These are phyloP conservation scores for Aspergillus sclerotiicarbonarius DNA, from an alignment of 495 filamentous ascomycete species.

Conservation along the genomic window DNA sequence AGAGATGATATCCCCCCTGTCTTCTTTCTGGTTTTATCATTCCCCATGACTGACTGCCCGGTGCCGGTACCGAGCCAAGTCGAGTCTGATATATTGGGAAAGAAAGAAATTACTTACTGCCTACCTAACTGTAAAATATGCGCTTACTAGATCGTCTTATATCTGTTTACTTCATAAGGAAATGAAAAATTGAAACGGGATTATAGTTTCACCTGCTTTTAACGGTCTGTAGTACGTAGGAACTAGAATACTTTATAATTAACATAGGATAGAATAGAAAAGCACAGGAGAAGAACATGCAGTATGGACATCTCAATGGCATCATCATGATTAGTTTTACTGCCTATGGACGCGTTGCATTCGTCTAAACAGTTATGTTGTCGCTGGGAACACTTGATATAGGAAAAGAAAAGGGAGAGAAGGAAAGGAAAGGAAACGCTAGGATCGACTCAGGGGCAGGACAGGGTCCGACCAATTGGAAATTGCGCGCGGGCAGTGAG, in stretches of 20 bases:
- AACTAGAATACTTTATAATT: neutral
- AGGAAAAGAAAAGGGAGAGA: slow-evolving; percentile 2
- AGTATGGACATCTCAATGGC: slow-evolving; percentile 12
- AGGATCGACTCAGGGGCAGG: neutral
- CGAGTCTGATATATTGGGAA: neutral
- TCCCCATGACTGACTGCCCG: neutral
- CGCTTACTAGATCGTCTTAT: neutral
- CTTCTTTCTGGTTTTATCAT: neutral
- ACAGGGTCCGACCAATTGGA: neutral
- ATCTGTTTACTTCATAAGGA: neutral
- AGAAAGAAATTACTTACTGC: neutral
- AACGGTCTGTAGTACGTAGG: neutral
- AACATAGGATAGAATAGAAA: neutral
- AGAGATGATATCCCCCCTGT: slow-evolving; percentile 13
- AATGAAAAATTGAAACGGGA: too few relatives aligned
- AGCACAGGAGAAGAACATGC: neutral
- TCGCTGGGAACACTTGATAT: neutral
- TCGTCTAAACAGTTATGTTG: slow-evolving; percentile 13
- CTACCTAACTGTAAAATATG: too few relatives aligned
- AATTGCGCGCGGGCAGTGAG: slow-evolving; percentile 9
- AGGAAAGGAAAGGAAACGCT: slow-evolving; percentile 7
- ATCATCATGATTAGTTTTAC: slow-evolving; percentile 18
- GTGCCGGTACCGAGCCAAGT: slow-evolving; percentile 1
- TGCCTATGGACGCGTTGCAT: slow-evolving; percentile 15
- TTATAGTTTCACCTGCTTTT: too few relatives aligned